Conservation (phyloP, 2,329 filamentous ascomycete genomes). For the Nothophoma quercina region DNA sequence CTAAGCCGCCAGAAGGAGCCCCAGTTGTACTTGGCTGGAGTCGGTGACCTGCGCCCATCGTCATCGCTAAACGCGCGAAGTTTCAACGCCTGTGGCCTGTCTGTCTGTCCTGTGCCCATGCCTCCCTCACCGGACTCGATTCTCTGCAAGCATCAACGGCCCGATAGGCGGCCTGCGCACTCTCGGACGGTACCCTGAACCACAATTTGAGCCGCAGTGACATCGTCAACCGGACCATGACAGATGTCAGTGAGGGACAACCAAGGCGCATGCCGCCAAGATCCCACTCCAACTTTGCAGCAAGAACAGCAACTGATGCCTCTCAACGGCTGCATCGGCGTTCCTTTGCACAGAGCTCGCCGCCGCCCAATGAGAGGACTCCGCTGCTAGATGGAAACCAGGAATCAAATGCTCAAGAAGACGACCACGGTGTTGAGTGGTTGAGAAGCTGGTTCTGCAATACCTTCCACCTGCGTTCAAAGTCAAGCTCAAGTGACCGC, state of each 20-base stretch:
- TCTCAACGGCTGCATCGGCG: slow-evolving; percentile 54
- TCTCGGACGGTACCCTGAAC: slow-evolving; percentile 25
- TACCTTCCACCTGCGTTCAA: slow-evolving; percentile 24
- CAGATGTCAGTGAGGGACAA: slow-evolving; percentile 28
- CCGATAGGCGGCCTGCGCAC: slow-evolving; percentile 17
- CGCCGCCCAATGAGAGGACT: slow-evolving; percentile 44
- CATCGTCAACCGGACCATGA: slow-evolving; percentile 31
- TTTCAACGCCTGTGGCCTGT: slow-evolving; percentile 3
- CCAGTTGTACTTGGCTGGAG: slow-evolving; percentile 17
- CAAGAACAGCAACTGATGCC: slow-evolving; percentile 55
- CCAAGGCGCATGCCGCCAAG: slow-evolving; percentile 42
- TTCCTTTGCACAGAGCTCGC: slow-evolving; percentile 38
- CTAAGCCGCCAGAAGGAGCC: slow-evolving; percentile 30
- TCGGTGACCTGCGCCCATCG: slow-evolving; percentile 19
- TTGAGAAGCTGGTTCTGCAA: slow-evolving; percentile 37
- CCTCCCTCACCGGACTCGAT: slow-evolving; percentile 1
- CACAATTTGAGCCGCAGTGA: slow-evolving; percentile 14
- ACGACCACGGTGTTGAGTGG: slow-evolving; percentile 29
- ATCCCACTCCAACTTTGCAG: slow-evolving; percentile 54
- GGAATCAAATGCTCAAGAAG: slow-evolving; percentile 20
- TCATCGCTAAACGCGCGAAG: slow-evolving; percentile 19
- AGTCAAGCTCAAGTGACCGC: slow-evolving; percentile 14
- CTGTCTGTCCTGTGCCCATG: background rate
- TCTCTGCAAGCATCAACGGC: slow-evolving; percentile 4
- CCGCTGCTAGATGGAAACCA: slow-evolving; percentile 34